These are phyloP conservation scores for Cercospora zeae-maydis DNA, from an alignment of 2,329 filamentous ascomycete species.

Conservation along the genomic window DNA sequence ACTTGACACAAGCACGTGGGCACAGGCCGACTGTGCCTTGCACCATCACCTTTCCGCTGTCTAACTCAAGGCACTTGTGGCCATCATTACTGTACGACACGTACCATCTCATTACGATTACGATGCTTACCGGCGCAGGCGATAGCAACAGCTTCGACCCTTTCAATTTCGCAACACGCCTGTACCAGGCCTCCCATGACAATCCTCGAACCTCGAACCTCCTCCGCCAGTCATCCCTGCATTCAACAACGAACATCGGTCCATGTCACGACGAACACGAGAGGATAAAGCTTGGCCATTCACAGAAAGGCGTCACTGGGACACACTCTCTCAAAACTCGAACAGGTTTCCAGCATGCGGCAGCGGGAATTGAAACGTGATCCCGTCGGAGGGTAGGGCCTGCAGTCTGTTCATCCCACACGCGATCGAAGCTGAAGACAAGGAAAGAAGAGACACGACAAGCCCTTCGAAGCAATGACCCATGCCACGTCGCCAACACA, in stretches of 20 bases:
- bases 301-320: neutral
- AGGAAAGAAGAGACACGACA: neutral
- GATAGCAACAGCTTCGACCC: neutral
- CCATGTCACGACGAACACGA: neutral
- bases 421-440: neutral
- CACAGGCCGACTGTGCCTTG: neutral
- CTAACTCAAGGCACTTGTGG: neutral
- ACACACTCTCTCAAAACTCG: neutral
- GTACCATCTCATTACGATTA: neutral
- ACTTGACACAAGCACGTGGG: neutral
- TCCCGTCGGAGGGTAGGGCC: neutral
- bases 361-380: neutral
- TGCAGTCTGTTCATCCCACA: neutral
- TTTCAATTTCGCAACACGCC: neutral
- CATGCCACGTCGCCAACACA: neutral
- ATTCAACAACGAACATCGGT: neutral
- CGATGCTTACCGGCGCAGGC: neutral
- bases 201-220: neutral
- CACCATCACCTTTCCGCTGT: neutral
- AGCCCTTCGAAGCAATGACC: neutral
- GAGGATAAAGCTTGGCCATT: neutral
- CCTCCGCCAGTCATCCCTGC: neutral
- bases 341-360: neutral
- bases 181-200: neutral
- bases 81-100: neutral